Evolutionary conservation across 2,329 filamentous ascomycete genomes (phyloP).

Genomic region (Cladophialophora exuberans): DNA sequence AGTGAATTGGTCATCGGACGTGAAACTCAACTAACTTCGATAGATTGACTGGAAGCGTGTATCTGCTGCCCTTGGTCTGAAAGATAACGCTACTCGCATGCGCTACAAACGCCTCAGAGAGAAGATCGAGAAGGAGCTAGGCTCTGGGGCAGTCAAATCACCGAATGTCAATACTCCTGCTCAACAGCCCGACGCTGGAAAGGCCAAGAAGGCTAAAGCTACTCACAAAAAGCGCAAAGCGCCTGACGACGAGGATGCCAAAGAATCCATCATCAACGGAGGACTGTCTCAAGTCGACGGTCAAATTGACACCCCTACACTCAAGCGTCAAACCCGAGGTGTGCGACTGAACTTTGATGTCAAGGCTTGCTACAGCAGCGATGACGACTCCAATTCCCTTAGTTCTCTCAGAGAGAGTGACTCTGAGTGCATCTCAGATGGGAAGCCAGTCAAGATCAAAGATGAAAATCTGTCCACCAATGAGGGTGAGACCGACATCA

Average conservation of each 20-base stretch:
- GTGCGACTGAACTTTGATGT: conserved; percentile 6
- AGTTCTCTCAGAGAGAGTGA: background rate
- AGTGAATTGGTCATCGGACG: background rate
- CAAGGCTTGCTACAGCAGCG: background rate
- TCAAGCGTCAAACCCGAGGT: conserved; percentile 18
- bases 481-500: background rate
- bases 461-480: background rate
- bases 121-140: conserved; percentile 28
- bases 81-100: conserved; percentile 44
- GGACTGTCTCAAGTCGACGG: conserved; percentile 4
- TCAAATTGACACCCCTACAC: background rate
- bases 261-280: background rate
- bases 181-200: background rate
- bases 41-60: conserved; percentile 48
- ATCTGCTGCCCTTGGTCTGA: conserved; percentile 39
- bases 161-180: background rate
- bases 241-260: background rate
- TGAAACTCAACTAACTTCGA: background rate
- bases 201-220: conserved; percentile 1
- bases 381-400: background rate
- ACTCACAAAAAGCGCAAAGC: conserved; percentile 7
- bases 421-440: background rate
- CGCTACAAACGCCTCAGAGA: conserved; percentile 43
- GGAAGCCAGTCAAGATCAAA: conserved; percentile 2
- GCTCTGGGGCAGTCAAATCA: background rate